Evolutionary conservation across 2,329 filamentous ascomycete genomes (phyloP).

Genomic region (Xylaria multiplex): DNA sequence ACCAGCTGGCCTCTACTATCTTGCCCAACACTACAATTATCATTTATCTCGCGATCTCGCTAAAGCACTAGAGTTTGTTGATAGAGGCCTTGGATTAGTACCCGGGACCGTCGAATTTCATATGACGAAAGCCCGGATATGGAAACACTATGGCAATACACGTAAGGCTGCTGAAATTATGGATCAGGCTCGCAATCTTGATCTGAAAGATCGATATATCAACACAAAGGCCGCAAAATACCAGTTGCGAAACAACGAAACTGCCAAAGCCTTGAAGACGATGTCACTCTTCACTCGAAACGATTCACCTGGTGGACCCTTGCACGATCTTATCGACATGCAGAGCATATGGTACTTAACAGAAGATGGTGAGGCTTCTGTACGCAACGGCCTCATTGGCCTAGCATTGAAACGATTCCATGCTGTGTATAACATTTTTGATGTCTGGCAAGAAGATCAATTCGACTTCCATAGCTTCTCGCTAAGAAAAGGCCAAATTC

Average conservation of each 20-base stretch:
- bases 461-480: conserved; percentile 99
- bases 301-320: conserved; percentile 85
- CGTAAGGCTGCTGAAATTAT: conserved; percentile 85
- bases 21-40: conserved; percentile 98
- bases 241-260: conserved; percentile 90
- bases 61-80: conserved; percentile 84
- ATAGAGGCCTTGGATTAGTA: conserved; percentile 82
- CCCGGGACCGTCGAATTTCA: conserved; percentile 88
- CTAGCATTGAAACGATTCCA: conserved; percentile 94
- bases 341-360: conserved; percentile 97
- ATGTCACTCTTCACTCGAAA: conserved; percentile 95
- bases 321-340: conserved; percentile 96
- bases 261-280: conserved; percentile 83
- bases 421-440: conserved; percentile 89
- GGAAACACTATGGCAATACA: conserved; percentile 86
- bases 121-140: conserved; percentile 95
- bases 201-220: conserved; percentile 93
- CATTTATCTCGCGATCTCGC: conserved; percentile 82
- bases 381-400: conserved; percentile 82
- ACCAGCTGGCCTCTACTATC: conserved; percentile 86
- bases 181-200: conserved; percentile 85
- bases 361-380: conserved; percentile 91
- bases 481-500: conserved; percentile 93
- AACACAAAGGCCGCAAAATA: conserved; percentile 99
- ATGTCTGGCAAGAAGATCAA: conserved; percentile 97